A percentile compares a stretch with the other conserved stretches of the same genome.
phyloP scores from a whole-genome alignment of 495 filamentous ascomycete species.

The Clohesyomyces aquaticus region DNA sequence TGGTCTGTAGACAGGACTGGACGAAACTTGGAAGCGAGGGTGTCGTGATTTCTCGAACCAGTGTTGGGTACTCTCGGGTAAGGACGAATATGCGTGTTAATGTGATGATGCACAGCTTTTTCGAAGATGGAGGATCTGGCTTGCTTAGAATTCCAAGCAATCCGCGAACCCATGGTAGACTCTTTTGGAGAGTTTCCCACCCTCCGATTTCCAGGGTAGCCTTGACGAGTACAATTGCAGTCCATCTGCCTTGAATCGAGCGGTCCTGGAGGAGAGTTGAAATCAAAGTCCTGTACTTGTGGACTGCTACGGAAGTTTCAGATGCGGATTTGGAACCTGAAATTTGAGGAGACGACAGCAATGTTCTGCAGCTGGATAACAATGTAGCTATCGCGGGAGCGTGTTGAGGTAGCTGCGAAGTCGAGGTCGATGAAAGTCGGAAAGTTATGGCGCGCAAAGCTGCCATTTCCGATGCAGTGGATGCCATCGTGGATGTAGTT shows the following conservation, averaged over 20 bases:
- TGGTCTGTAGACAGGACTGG: slow-evolving; percentile 69
- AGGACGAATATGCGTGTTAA: slow-evolving; percentile 80
- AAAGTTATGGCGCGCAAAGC: slow-evolving; percentile 44
- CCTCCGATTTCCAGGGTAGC: slow-evolving; percentile 78
- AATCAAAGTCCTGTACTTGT: slow-evolving; percentile 79
- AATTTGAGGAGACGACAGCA: slow-evolving; percentile 39
- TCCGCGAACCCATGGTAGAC: slow-evolving; percentile 71
- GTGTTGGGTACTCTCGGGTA: slow-evolving; percentile 76
- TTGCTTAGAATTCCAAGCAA: slow-evolving; percentile 71
- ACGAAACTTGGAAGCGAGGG: slow-evolving; percentile 76
- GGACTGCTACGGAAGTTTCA: slow-evolving; percentile 66
- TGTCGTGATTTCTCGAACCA: slow-evolving; percentile 86
- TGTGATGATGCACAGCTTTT: slow-evolving; percentile 73
- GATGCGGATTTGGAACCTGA: slow-evolving; percentile 57
- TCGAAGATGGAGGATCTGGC: slow-evolving; percentile 70
- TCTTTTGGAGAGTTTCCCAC: slow-evolving; percentile 72
- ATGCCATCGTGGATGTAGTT: slow-evolving; percentile 3
- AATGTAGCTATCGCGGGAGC: slow-evolving; percentile 41
- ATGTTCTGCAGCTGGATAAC: slow-evolving; percentile 42
- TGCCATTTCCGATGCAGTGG: slow-evolving; percentile 22
- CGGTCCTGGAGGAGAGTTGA: slow-evolving; percentile 74
- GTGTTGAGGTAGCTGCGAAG: slow-evolving; percentile 42
- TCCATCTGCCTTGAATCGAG: slow-evolving; percentile 71
- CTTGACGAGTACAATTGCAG: slow-evolving; percentile 76
- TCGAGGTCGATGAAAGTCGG: slow-evolving; percentile 44